phyloP scores from a whole-genome alignment of 192 early-diverging fungal species.

The Allomyces javanicus region DNA sequence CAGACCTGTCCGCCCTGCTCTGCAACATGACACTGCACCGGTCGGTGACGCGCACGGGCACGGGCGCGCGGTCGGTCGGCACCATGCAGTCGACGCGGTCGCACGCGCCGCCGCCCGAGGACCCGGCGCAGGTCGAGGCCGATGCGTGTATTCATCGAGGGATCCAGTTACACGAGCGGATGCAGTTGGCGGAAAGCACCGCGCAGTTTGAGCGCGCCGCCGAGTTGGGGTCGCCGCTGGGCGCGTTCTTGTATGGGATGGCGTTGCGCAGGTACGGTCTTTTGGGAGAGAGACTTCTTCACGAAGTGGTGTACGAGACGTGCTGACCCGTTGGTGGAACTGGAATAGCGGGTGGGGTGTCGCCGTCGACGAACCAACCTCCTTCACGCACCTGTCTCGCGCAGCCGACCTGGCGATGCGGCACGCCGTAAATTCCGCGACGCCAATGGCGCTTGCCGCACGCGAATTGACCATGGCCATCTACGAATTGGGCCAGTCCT shows the following conservation, averaged over 20 bases:
- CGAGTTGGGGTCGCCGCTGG: background rate
- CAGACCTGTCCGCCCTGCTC: too few relatives aligned
- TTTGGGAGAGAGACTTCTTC: too few relatives aligned
- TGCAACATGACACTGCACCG: too few relatives aligned
- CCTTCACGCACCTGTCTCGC: background rate
- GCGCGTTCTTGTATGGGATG: constrained; percentile 3
- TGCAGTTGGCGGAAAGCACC: background rate
- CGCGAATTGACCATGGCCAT: constrained; percentile 2
- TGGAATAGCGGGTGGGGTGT: constrained; percentile 1
- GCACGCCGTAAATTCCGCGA: background rate
- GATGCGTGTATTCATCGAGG: background rate
- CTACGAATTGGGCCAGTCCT: constrained; percentile 3
- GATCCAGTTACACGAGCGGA: background rate
- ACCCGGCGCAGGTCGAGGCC: background rate
- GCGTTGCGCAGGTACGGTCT: background rate
- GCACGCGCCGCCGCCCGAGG: background rate
- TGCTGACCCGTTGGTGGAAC: too few relatives aligned
- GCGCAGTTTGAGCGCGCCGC: background rate
- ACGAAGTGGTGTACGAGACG: too few relatives aligned
- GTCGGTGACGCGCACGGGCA: too few relatives aligned
- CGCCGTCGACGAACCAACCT: background rate
- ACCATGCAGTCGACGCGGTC: too few relatives aligned
- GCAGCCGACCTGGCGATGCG: background rate
- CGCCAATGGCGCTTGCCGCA: background rate
- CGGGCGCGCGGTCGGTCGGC: too few relatives aligned